These are phyloP conservation scores for Pisolithus thermaeus DNA, from an alignment of 1,284 basidiomycete species.

Conservation along the genomic window DNA sequence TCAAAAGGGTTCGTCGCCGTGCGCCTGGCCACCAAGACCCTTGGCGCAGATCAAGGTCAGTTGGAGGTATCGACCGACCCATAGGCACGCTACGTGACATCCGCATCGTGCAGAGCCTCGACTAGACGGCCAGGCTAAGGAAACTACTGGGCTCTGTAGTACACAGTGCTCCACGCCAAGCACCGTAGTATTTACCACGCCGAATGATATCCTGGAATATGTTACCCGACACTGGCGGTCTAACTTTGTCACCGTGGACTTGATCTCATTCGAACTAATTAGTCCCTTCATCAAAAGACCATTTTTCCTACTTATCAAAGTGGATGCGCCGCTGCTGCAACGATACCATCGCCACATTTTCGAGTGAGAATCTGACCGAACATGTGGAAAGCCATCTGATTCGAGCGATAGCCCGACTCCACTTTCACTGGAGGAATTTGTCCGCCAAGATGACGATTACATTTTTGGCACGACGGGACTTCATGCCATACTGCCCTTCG, in stretches of 20 bases:
- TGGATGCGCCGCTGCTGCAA: constrained; percentile 79
- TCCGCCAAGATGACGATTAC: constrained; percentile 56
- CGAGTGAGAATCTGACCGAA: constrained; percentile 33
- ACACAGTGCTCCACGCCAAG: too few relatives aligned
- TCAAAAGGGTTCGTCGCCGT: constrained; percentile 49
- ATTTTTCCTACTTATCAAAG: constrained; percentile 80
- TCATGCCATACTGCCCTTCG: constrained; percentile 40
- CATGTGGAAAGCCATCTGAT: constrained; percentile 9
- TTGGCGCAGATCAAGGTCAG: constrained; percentile 10
- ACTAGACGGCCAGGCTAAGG: too few relatives aligned
- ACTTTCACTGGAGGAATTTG: constrained; percentile 62
- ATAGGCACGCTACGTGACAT: neutral
- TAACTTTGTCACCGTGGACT: constrained; percentile 78
- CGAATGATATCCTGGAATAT: constrained; percentile 61
- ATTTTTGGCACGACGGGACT: constrained; percentile 47
- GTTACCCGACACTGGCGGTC: constrained; percentile 80
- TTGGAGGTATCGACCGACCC: neutral
- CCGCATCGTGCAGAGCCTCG: neutral
- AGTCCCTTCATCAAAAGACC: constrained; percentile 79
- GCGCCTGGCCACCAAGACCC: constrained; percentile 18
- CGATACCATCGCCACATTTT: constrained; percentile 46
- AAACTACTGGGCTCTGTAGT: too few relatives aligned
- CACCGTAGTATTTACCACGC: constrained; percentile 41
- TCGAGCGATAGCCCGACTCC: constrained; percentile 15
- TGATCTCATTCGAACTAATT: constrained; percentile 56